Conservation (phyloP, 2,329 filamentous ascomycete genomes). For the Cylindrodendrum hubeiense region DNA sequence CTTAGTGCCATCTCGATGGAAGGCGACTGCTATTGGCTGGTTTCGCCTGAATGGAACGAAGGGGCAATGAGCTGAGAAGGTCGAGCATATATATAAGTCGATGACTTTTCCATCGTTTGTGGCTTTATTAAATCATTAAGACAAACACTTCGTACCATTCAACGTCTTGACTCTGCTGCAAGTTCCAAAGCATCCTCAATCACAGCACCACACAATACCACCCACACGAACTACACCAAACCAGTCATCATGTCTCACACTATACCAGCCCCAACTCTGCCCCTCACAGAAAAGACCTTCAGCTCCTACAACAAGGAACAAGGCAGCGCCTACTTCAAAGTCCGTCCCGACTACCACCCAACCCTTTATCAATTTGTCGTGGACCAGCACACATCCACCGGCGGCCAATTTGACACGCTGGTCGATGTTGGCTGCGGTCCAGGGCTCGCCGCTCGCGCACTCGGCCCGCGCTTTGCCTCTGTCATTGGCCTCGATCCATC, state of each 20-base stretch:
- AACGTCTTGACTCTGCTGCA: not conserved
- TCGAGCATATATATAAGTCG: not conserved
- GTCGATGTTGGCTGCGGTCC: slow-evolving; percentile 71
- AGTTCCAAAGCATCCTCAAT: not conserved
- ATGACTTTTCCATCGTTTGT: not conserved
- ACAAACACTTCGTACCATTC: not conserved
- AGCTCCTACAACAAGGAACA: slow-evolving; percentile 56
- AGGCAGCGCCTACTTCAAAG: slow-evolving; percentile 57
- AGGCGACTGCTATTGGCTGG: not conserved
- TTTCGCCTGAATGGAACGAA: not conserved
- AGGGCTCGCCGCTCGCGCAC: slow-evolving; percentile 59
- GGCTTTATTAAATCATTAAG: not conserved
- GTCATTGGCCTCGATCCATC: slow-evolving; percentile 65
- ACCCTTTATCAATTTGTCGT: slow-evolving; percentile 61
- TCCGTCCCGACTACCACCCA: slow-evolving; percentile 57
- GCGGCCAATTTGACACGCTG: slow-evolving; percentile 56
- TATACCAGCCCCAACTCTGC: not conserved
- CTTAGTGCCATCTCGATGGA: not conserved
- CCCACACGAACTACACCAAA: too few species aligned
- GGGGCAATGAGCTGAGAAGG: not conserved
- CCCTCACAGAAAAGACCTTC: slow-evolving; percentile 54
- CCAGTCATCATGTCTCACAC: slow-evolving; percentile 3
- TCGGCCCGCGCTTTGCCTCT: slow-evolving; percentile 59
- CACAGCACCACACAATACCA: not conserved
- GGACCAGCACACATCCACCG: slow-evolving; percentile 59